phyloP scores from a whole-genome alignment of 768 basidiomycete species.

The Cystofilobasidium bisporidii region DNA sequence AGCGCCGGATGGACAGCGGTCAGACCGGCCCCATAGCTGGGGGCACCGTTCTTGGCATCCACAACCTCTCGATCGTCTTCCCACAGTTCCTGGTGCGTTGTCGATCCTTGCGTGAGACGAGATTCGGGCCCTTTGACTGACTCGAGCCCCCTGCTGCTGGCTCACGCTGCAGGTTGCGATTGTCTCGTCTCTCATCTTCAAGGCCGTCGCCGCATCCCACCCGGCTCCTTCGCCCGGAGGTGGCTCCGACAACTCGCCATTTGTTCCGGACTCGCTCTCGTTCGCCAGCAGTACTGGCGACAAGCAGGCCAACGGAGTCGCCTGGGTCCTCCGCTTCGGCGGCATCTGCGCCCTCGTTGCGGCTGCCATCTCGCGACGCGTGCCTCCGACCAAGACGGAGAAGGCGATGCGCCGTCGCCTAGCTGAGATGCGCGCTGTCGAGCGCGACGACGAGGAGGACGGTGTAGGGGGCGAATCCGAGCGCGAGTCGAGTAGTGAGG shows the following conservation, averaged over 20 bases:
- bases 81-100: slow-evolving; percentile 79
- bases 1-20: slow-evolving; percentile 33
- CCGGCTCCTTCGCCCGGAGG: slow-evolving; percentile 43
- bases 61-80: slow-evolving; percentile 89
- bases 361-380: slow-evolving; percentile 65
- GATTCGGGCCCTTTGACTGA: background rate
- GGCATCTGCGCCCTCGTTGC: slow-evolving; percentile 74
- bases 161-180: slow-evolving; percentile 56
- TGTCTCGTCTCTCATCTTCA: slow-evolving; percentile 78
- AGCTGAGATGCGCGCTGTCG: slow-evolving; percentile 66
- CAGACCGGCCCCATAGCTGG: slow-evolving; percentile 52
- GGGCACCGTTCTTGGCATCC: slow-evolving; percentile 86
- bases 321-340: slow-evolving; percentile 88
- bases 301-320: slow-evolving; percentile 55
- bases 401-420: slow-evolving; percentile 75
- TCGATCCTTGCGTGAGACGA: background rate
- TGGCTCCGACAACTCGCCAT: slow-evolving; percentile 35
- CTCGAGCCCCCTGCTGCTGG: background rate
- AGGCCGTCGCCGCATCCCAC: slow-evolving; percentile 52
- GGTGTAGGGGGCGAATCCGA: background rate
- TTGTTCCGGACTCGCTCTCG: background rate
- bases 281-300: background rate
- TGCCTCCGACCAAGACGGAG: slow-evolving; percentile 83
- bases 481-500: background rate
- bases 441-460: slow-evolving; percentile 46